phyloP scores from a whole-genome alignment of 2,329 filamentous ascomycete species.

The Fusarium protoensiforme region DNA sequence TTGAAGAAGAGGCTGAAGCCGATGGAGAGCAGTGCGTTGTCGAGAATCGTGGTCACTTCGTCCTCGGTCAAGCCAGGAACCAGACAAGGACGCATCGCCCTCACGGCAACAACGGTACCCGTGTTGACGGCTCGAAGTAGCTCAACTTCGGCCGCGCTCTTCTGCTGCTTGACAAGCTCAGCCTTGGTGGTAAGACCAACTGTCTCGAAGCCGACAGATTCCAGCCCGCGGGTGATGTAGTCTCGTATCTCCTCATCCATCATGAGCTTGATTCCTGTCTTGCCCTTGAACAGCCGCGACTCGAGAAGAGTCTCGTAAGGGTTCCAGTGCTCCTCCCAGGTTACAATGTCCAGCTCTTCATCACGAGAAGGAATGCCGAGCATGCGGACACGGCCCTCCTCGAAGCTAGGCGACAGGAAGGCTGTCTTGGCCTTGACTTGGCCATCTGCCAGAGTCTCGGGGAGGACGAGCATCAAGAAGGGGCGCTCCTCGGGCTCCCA shows the following conservation, averaged over 20 bases:
- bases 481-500: constrained; percentile 74
- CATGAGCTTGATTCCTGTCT: constrained; percentile 59
- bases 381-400: constrained; percentile 68
- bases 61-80: constrained; percentile 67
- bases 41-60: constrained; percentile 65
- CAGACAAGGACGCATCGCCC: constrained; percentile 67
- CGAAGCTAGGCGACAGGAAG: constrained; percentile 69
- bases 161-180: constrained; percentile 69
- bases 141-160: constrained; percentile 65
- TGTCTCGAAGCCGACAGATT: constrained; percentile 64
- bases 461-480: constrained; percentile 70
- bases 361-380: constrained; percentile 66
- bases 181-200: constrained; percentile 64
- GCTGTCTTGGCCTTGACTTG: constrained; percentile 63
- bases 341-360: constrained; percentile 62
- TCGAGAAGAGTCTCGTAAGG: constrained; percentile 66
- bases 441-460: constrained; percentile 52
- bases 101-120: constrained; percentile 69
- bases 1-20: constrained; percentile 71
- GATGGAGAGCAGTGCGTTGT: constrained; percentile 63
- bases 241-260: constrained; percentile 74
- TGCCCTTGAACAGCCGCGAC: constrained; percentile 52
- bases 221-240: constrained; percentile 69
- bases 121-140: constrained; percentile 72
- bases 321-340: constrained; percentile 74